phyloP scores from a whole-genome alignment of 2,329 filamentous ascomycete genomes.

The Xylariaceae sp. region DNA sequence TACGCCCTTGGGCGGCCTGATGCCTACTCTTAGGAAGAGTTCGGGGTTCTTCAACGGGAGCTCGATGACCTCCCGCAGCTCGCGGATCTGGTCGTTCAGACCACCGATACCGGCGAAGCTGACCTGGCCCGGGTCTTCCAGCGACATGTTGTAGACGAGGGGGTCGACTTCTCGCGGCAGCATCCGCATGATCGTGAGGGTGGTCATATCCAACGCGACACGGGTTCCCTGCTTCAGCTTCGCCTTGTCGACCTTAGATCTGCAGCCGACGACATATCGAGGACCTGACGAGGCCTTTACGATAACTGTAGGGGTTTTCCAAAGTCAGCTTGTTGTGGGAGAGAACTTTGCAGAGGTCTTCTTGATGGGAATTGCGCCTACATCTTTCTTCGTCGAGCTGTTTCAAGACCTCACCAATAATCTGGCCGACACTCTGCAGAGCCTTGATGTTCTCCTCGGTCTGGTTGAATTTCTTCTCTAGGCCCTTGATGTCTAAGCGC shows the following conservation, averaged over 20 bases:
- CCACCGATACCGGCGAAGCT: slow-evolving; percentile 98
- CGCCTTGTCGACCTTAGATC: slow-evolving; percentile 95
- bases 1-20: slow-evolving; percentile 98
- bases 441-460: slow-evolving; percentile 99
- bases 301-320: slow-evolving; percentile 67
- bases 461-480: slow-evolving; percentile 93
- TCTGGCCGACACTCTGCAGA: slow-evolving; percentile 96
- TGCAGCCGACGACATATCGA: slow-evolving; percentile 96
- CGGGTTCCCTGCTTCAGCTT: slow-evolving; percentile 98
- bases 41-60: slow-evolving; percentile 98
- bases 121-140: slow-evolving; percentile 96
- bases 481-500: slow-evolving; percentile 91
- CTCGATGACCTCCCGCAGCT: slow-evolving; percentile 96
- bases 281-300: slow-evolving; percentile 98
- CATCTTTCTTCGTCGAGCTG: slow-evolving; percentile 98
- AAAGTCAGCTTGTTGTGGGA: slow-evolving; percentile 1
- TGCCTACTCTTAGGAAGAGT: slow-evolving; percentile 92
- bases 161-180: slow-evolving; percentile 97
- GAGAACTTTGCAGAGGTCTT: background rate
- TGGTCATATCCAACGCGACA: slow-evolving; percentile 98
- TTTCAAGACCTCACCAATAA: slow-evolving; percentile 98
- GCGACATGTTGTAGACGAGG: slow-evolving; percentile 99
- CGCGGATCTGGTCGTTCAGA: slow-evolving; percentile 96
- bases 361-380: slow-evolving; percentile 51
- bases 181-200: slow-evolving; percentile 99